phyloP scores from a whole-genome alignment of 2,329 filamentous ascomycete species.

The Alternaria hordeiaustralica region DNA sequence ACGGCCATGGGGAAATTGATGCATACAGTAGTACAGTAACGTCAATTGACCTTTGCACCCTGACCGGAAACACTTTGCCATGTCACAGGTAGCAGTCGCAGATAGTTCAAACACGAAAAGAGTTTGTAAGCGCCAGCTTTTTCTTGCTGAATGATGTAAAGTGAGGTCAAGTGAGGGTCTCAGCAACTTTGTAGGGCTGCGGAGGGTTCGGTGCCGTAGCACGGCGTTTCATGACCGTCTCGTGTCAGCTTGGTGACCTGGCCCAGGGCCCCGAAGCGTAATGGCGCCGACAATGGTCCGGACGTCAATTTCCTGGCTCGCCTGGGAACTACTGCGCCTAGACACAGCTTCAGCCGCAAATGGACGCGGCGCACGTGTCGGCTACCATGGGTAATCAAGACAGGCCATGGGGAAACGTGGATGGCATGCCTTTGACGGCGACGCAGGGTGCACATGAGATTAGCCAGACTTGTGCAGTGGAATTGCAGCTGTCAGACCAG shows the following conservation, averaged over 20 bases:
- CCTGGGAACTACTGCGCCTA: slow-evolving; percentile 12
- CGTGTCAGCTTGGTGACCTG: slow-evolving; percentile 15
- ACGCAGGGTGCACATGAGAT: neutral
- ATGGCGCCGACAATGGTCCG: slow-evolving; percentile 3
- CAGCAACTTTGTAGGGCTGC: slow-evolving; percentile 11
- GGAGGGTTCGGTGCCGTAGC: slow-evolving; percentile 26
- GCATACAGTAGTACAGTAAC: neutral
- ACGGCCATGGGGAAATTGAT: neutral
- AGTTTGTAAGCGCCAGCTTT: slow-evolving; percentile 17
- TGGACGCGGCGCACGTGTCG: neutral
- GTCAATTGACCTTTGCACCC: slow-evolving; percentile 5
- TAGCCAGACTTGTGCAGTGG: neutral
- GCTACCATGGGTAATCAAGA: neutral
- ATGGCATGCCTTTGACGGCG: neutral
- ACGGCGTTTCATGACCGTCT: slow-evolving; percentile 43
- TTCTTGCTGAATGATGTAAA: slow-evolving; percentile 19
- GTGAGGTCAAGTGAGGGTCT: slow-evolving; percentile 11
- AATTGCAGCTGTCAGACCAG: neutral
- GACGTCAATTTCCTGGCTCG: neutral
- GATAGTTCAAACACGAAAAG: slow-evolving; percentile 11
- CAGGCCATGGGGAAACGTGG: neutral
- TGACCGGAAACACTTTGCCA: slow-evolving; percentile 19
- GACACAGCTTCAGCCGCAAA: neutral
- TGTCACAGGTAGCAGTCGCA: slow-evolving; percentile 14
- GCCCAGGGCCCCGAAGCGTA: slow-evolving; percentile 10